phyloP scores from a whole-genome alignment of 108 stramenopile genomes.

The Mediolabrus comicus region DNA sequence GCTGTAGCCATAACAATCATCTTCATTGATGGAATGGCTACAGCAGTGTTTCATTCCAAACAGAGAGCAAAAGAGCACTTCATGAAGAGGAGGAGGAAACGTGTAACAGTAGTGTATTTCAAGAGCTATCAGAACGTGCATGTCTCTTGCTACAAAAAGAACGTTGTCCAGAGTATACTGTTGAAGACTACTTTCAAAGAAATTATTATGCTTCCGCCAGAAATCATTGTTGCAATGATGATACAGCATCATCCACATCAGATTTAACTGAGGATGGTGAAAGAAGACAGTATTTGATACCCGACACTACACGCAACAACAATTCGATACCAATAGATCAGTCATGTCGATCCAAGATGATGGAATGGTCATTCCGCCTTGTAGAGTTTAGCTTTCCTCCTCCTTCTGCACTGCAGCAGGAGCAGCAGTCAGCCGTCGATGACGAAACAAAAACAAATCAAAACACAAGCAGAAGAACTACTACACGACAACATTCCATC shows the following conservation, averaged over 20 bases:
- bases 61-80: neutral
- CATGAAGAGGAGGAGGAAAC: neutral
- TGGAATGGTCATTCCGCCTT: conserved; percentile 1
- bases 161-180: neutral
- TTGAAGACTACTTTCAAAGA: neutral
- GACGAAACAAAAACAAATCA: neutral
- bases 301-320: neutral
- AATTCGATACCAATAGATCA: neutral
- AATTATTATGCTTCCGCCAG: neutral
- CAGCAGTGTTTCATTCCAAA: too few species aligned
- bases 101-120: neutral
- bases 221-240: neutral
- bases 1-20: too few species aligned
- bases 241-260: neutral
- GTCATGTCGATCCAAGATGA: neutral
- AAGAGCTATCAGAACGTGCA: neutral
- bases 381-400: conserved; percentile 5
- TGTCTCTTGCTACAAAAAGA: neutral
- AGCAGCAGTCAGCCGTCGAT: neutral
- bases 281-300: neutral
- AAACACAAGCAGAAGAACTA: neutral
- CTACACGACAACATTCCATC: neutral
- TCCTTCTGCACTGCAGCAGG: neutral
- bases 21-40: too few species aligned
- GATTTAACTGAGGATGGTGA: neutral